Base-by-base conservation (phyloP, 257 asterid genomes). In the Solanum bulbocastanum region DNA sequence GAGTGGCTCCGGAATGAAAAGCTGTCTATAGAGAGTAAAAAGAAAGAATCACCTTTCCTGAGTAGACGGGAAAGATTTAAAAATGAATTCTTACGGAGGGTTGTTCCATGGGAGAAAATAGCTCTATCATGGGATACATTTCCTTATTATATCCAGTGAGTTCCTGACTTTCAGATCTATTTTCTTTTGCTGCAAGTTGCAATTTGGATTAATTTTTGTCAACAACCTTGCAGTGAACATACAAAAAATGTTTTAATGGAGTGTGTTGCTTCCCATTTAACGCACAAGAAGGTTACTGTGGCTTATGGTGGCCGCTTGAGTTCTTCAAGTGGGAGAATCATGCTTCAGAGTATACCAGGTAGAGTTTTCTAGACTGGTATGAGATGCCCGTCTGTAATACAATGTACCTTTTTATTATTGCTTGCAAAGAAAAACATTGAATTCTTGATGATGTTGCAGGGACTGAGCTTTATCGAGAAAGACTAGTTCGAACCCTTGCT, bases 401-500 rank as follows among this genome's bases (percentile, higher is more conserved):
- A 78, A 42, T 39, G 33, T 13, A 78, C 36, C 65, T 16, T 32
- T 82, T 49, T 82, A 52, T 49, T 49, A 49, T 10, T 82, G 30
- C 83, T 91, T 83, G 86, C 87, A 74, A 78, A 83, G 89, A 33
- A 86, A 40, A 49, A 18, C 72, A 25, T 89, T 86, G 88, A 33
- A 71, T 23, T 86, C 89, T 87, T 88, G 68, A 89, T 78, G 75
- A 69, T 71, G 36, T 39, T 86, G 87, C 91, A 97, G 99, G 99
- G 87, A 94, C 94, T 86, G 98, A 97, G 94, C 98, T 97, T 73
- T 97, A 96, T 88, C 95, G 98, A 86, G 99, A 97, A 91, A 94
- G 99, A 94, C 79, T 97, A 93, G 98, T 97, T 92, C 93, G 96
- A 89, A 98, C 99, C 88, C 95, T 97, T 87, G 99, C 99, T 62